Base-by-base conservation (phyloP, 2,329 filamentous ascomycete species). In the Clonostachys solani region DNA sequence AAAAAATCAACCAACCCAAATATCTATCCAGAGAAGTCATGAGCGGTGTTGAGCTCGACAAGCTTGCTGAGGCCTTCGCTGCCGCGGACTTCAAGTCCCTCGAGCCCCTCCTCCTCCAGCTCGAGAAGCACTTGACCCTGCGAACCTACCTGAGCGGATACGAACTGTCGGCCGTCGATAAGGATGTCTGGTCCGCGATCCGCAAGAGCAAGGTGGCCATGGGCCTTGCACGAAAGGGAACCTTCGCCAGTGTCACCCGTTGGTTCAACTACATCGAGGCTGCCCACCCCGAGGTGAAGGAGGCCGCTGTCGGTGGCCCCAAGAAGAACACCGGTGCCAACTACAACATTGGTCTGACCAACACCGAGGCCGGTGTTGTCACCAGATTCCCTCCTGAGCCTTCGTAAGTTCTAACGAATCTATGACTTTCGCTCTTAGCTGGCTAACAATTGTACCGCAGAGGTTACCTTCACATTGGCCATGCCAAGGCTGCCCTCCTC, bases 401-500 rank as follows among this genome's bases (percentile, higher is more conserved):
- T 12, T 45, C 44, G 47, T 60, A 47, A 54, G 44, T 47, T 33
- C 15, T 37, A 19, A 48, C 33, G 63, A 54, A 36, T 33, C 33
- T 6, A 2, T 23, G 29, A 2, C 37, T 44, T 12, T 43, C 40
- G 47, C 38, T 43, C n/a, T 43, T 37, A 48, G 47, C 12, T 12
- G 15, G 6, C 23, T 49, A 40, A 41, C 50, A 33, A 53, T 45
- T 45, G 40, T 23, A 45, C 16, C 33, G 13, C 50, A 78, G 74
- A 55, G 91, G 91, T 51, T 96, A 95, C 64, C 82, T 96, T 41
- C 92, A 96, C 71, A 95, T 96, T 54, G 92, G 92, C 46, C 92
- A 97, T 72, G 90, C 91, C 56, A 97, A 97, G 72, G 91, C 91
- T 33, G 91, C 91, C 6, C 78, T 95, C 47, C 82, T 97, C 48